Evolutionary conservation across 768 basidiomycete species (phyloP), one percentile per base, ranked within the genome.

Genomic region (Floccularia luteovirens): DNA sequence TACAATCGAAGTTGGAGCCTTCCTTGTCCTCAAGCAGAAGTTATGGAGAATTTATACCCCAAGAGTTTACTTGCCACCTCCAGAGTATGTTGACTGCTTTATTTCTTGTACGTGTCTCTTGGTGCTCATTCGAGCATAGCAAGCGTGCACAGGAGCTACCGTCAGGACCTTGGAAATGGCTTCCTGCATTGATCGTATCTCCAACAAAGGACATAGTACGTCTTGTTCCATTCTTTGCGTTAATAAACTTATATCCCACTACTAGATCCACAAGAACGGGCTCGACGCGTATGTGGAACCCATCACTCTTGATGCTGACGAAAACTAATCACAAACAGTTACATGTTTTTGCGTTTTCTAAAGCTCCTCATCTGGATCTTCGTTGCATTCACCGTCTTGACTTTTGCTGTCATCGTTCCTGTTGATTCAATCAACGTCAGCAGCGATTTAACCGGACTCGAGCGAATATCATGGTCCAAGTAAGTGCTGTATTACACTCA

Each of bases 31-130:
- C 43, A 74, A 79, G 51, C 60, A 69, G 45, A 70, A 61, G 31
- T 61, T 84, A n/a, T 64, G 64, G 50, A 58, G 71, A 36, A 75
- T 85, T 47, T 84, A 78, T 51, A 68, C 67, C 39, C 82, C 83
- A 2, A 53, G 82, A 21, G 74, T 76, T 2, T 77, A 73, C 50
- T 62, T 82, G 16, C 79, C 80, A 3, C 73, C 77, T 12, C 69
- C 70, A 36, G 63, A 70, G 66, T 74, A 53, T 47, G 72, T 52
- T 43, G 46, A 20, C 38, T 6, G n/a, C 37, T 24, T 19, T 23
- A 22, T 31, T 25, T 17, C 16, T 14, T 20, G 21, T 31, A 17
- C 24, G 30, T 11, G 24, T 33, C 17, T 24, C 6, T 44, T 43
- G 2, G 31, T 39, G 35, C 33, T 23, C 24, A 14, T 20, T 8